Evolutionary conservation across 2,329 filamentous ascomycete genomes (phyloP), one percentile per base, ranked within the genome.

Genomic region (Gnomoniopsis smithogilvyi): DNA sequence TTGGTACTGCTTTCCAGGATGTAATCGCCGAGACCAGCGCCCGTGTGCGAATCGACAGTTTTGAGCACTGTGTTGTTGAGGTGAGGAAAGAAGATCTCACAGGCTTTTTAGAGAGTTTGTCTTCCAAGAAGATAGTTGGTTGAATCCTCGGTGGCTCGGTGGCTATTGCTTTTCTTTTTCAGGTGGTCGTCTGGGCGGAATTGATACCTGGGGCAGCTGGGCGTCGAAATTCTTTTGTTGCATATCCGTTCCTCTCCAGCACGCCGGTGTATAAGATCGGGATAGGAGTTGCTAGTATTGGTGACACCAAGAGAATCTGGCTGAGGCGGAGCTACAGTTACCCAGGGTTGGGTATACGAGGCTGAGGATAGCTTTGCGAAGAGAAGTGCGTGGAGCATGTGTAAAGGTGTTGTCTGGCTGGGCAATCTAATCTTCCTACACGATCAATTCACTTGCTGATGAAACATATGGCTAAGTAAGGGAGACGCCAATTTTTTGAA

Each of bases 11-110:
- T 3, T 99, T 99, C 73, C 92, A 97, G 71, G 92, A 96, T 69
- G 95, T 98, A 0, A 90, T 96, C 2, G 85, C 89, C 54, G 92
- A 97, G 78, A 98, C 94, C 17, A 95, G 88, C 60, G 91, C 94
- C 0, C 78, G 93, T 17, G 92, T 98, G 21, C 81, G 92, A 61
- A 96, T 97, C 70, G 95, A 99, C 74, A 96, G 91, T 72, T 99
- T 99, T 69, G 95, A 99, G 74, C 91, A 96, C 72, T 96, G 92
- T 68, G 95, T 98, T 8, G 93, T 98, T 50, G 95, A 99, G 72
- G 94, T 99, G n/a, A 88, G 88, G 75, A 97, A 96, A 78, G 95
- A 98, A 70, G 95, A 98, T 74, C 76, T 99, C 30, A 86, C 87
- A 17, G 91, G 89, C 0, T 99, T 99, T 72, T 78, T 99, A 65